Evolutionary conservation across 2,329 filamentous ascomycete species (phyloP), one percentile per base, ranked within the genome.

Genomic region (Anthostomella pinea): DNA sequence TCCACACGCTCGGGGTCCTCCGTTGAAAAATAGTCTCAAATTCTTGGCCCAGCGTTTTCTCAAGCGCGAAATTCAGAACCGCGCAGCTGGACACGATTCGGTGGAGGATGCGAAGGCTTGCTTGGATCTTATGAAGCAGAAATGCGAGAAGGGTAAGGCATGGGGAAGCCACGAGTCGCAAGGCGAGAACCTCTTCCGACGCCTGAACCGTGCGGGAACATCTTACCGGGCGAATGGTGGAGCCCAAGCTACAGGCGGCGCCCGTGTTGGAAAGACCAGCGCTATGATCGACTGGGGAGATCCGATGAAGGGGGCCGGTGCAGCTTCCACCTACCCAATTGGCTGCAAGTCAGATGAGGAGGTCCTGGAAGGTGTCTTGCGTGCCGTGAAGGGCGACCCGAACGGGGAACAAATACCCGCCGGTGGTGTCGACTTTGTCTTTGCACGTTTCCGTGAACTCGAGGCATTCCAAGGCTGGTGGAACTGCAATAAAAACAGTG

Each of bases 271-370:
- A 46, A 82, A 82, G 60, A 79, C 73, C 1, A 84, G 81, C 41
- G 86, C 85, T 2, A 79, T 94, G 20, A 75, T 97, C 15, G 93
- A 98, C 64, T 95, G 91, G 85, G 91, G 90, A 33, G 84, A 89
- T 42, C 85, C 87, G 10, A 67, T 68, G 35, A 75, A 74, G 52
- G 77, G 77, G 11, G 68, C 70, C 5, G 77, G 77, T 31, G 69
- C 66, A 28, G 74, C 74, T 27, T 76, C 79, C 4, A 77, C 70
- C 4, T 65, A 75, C 45, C 65, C 72, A 22, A 70, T 83, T 26
- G 72, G 72, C 11, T 83, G 79, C 58, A 65, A 62, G 26, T 73
- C 69, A 27, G 79, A 83, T 56, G 74, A 79, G 23, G 77, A 83
- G 10, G 75, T 80, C 8, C 63, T 70, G 24, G 58, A 65, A 5